Percentiles rank a stretch among this genome's conserved stretches.
These are phyloP conservation scores for Odontarrhena argentea DNA, from an alignment of 345 rosid species.

Conservation along the genomic window DNA sequence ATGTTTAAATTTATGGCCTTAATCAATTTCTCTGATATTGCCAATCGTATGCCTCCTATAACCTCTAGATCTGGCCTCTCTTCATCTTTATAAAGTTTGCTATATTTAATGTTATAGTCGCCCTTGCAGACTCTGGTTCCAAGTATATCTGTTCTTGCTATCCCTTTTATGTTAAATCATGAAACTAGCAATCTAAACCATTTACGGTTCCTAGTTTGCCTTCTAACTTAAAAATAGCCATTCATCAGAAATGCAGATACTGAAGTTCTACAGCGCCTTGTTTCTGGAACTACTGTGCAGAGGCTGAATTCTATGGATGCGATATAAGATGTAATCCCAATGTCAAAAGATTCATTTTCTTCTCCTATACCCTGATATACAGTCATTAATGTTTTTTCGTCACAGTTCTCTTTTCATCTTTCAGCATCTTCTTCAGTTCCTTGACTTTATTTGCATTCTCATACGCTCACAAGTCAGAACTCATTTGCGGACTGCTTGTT, in stretches of 20 bases:
- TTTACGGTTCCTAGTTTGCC: neutral
- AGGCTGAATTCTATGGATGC: slow-evolving; percentile 81
- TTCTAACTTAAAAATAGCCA: slow-evolving; percentile 42
- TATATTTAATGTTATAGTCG: slow-evolving; percentile 46
- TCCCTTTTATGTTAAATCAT: slow-evolving; percentile 3
- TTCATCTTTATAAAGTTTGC: neutral
- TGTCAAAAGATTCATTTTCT: slow-evolving; percentile 49
- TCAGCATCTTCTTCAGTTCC: slow-evolving; percentile 25
- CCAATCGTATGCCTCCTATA: slow-evolving; percentile 3
- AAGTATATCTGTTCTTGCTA: slow-evolving; percentile 51
- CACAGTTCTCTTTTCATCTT: slow-evolving; percentile 6
- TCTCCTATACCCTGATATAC: slow-evolving; percentile 64
- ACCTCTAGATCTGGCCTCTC: slow-evolving; percentile 11
- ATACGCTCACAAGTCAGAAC: slow-evolving; percentile 21
- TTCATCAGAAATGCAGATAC: slow-evolving; percentile 56
- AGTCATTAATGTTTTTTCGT: slow-evolving; percentile 24
- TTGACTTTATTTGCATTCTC: slow-evolving; percentile 28
- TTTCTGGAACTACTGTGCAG: slow-evolving; percentile 61
- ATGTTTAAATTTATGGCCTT: slow-evolving; percentile 14
- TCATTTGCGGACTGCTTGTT: slow-evolving; percentile 57
- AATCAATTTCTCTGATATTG: slow-evolving; percentile 17
- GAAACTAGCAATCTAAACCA: slow-evolving; percentile 1
- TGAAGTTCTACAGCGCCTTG: slow-evolving; percentile 69
- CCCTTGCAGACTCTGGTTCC: slow-evolving; percentile 75
- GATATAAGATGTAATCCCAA: slow-evolving; percentile 57